A percentile compares a stretch with the other conserved stretches of the same genome.
Evolutionary conservation across 495 filamentous ascomycete species (phyloP).

Genomic region (Neurospora sp.): DNA sequence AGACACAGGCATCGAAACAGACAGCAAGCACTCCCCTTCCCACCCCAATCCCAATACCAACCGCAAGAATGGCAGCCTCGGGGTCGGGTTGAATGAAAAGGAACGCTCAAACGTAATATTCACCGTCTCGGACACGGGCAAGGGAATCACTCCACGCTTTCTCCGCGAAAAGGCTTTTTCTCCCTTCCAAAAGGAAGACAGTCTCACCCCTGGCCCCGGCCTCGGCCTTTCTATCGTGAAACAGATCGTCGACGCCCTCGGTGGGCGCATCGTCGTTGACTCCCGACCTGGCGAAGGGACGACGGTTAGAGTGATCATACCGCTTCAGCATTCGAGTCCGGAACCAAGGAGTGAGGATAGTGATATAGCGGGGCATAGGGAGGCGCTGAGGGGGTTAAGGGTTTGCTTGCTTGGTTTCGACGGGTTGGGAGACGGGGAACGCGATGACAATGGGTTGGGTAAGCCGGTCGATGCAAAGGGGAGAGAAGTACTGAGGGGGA

Average conservation of each 20-base stretch:
- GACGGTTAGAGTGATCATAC: slow-evolving; percentile 44
- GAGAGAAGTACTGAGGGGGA: background rate
- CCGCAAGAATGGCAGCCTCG: background rate
- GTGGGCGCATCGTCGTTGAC: slow-evolving; percentile 48
- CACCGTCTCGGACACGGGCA: slow-evolving; percentile 53
- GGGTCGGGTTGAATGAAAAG: background rate
- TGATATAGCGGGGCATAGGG: slow-evolving; percentile 11
- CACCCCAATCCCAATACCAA: background rate
- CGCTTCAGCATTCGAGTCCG: slow-evolving; percentile 18
- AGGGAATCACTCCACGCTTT: slow-evolving; percentile 60
- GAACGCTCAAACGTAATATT: slow-evolving; percentile 26
- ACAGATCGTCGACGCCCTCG: slow-evolving; percentile 51
- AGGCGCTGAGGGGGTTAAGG: slow-evolving; percentile 25
- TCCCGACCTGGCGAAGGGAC: slow-evolving; percentile 50
- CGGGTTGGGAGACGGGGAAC: background rate
- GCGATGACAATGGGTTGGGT: background rate
- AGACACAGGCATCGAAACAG: slow-evolving; percentile 13
- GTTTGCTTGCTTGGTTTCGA: slow-evolving; percentile 25
- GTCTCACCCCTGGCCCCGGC: slow-evolving; percentile 54
- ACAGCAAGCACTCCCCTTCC: slow-evolving; percentile 10
- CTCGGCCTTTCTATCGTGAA: slow-evolving; percentile 60
- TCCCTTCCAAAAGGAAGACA: slow-evolving; percentile 64
- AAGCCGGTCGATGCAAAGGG: background rate
- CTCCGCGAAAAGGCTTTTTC: slow-evolving; percentile 56
- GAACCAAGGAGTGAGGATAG: slow-evolving; percentile 4